Evolutionary conservation across 2,329 filamentous ascomycete genomes (phyloP).

Genomic region (Sporothrix inflata): DNA sequence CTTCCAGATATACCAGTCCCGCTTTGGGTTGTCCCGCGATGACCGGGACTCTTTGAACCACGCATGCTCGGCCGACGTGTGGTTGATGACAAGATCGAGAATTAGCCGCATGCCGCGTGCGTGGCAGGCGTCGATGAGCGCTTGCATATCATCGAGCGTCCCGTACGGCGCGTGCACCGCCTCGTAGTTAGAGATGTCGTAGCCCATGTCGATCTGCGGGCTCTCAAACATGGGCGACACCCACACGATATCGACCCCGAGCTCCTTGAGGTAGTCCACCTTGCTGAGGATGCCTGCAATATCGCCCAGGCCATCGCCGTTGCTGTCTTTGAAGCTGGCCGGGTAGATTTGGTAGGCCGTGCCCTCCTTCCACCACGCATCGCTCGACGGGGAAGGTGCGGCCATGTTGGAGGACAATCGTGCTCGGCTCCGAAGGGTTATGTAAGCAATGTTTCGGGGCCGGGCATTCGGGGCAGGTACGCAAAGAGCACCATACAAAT

Average conservation of each 20-base stretch:
- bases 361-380: slow-evolving; percentile 35
- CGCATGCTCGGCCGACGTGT: slow-evolving; percentile 71
- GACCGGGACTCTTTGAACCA: slow-evolving; percentile 72
- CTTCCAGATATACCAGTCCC: slow-evolving; percentile 56
- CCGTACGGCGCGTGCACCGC: slow-evolving; percentile 60
- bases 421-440: neutral
- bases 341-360: slow-evolving; percentile 51
- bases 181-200: slow-evolving; percentile 68
- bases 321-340: slow-evolving; percentile 61
- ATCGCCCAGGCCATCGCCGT: slow-evolving; percentile 66
- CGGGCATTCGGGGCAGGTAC: neutral
- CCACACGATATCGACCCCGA: slow-evolving; percentile 67
- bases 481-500: neutral
- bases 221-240: slow-evolving; percentile 56
- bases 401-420: slow-evolving; percentile 13
- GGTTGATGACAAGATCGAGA: slow-evolving; percentile 77
- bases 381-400: neutral
- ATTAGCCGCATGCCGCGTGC: slow-evolving; percentile 60
- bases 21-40: slow-evolving; percentile 63
- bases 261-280: slow-evolving; percentile 64
- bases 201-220: slow-evolving; percentile 63
- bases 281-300: slow-evolving; percentile 66
- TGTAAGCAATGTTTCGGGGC: neutral
- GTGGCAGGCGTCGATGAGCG: slow-evolving; percentile 62
- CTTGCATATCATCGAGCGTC: slow-evolving; percentile 65